Evolutionary conservation across 495 filamentous ascomycete genomes (phyloP), one percentile per base, ranked within the genome.

Genomic region (Daldinia grandis): DNA sequence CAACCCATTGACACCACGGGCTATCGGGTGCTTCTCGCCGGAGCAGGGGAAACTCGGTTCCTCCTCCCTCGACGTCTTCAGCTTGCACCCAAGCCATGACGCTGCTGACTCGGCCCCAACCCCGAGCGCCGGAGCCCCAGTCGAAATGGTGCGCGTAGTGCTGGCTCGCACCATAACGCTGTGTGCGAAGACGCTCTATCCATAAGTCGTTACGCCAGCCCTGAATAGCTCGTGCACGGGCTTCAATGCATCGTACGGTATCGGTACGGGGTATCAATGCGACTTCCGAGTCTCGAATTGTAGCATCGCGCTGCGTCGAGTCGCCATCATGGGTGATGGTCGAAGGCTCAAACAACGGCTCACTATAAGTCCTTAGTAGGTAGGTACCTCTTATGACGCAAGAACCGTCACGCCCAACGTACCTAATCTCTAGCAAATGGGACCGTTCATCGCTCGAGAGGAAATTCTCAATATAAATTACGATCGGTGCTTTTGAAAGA

Each of bases 141-240:
- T 84, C 82, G 57, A 82, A 83, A 62, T 84, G 82, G 53, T 82
- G 80, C 31, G 50, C 62, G 56, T 83, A 84, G 55, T 83, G 81
- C 42, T 81, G 80, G 27, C 68, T 76, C 0, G 67, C 56, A 35
- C 73, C 62, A 58, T 84, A 84, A 25, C 79, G 78, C 76, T 84
- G 82, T 7, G 76, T 77, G 4, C 81, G 78, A 28, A 84, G 72
- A 10, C 79, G 71, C 66, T 84, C 82, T 51, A 82, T 69, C 80
- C 81, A 83, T 28, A 83, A 61, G 33, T 83, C 77, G 24, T 76
- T 75, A 8, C 78, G 74, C 82, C 82, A 84, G 56, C 81, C 82
- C 64, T 84, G 82, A n/a, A 83, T 58, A 17, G 78, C 76, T 8
- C 74, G 75, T 4, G 79, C 78, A 6, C 81, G 78, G 31, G 64